Evolutionary conservation across 2,329 filamentous ascomycete genomes (phyloP).

Genomic region (Biscogniauxia mediterranea): DNA sequence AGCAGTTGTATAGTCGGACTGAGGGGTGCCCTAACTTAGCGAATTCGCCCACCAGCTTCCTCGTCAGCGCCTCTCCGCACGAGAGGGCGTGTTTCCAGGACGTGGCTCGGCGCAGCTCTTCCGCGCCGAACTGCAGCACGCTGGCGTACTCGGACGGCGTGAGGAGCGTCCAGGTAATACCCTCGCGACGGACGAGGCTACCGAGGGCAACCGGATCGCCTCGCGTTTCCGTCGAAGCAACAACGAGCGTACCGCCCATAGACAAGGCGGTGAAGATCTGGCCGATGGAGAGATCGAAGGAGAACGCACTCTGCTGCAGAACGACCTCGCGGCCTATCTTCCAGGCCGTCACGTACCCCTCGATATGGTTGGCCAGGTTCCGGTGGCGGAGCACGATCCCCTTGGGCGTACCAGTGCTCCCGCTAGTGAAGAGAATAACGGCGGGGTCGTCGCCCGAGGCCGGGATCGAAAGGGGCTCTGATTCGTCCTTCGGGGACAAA

Average conservation of each 20-base stretch:
- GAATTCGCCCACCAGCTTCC: too few relatives aligned
- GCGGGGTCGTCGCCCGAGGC: constrained; percentile 13
- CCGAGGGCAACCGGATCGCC: background rate
- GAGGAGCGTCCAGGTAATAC: background rate
- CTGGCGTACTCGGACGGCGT: background rate
- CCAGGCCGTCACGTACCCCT: constrained; percentile 27
- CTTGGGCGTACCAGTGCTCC: constrained; percentile 39
- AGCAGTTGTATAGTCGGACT: constrained; percentile 22
- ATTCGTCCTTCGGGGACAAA: background rate
- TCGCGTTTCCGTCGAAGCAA: constrained; percentile 14
- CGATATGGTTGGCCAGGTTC: background rate
- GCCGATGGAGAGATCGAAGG: constrained; percentile 34
- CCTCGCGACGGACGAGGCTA: background rate
- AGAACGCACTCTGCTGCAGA: constrained; percentile 36
- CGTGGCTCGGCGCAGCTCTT: background rate
- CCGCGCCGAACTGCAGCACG: background rate
- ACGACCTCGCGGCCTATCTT: constrained; percentile 20
- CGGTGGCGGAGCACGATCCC: constrained; percentile 36
- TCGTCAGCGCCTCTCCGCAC: too few relatives aligned
- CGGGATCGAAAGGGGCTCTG: background rate
- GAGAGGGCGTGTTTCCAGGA: background rate
- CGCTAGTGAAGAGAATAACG: constrained; percentile 35
- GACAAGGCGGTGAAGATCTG: constrained; percentile 33
- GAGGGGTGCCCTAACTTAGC: too few relatives aligned
- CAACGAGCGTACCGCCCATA: constrained; percentile 31